These are phyloP conservation scores for Pulicaria dysenterica DNA, from an alignment of 129 eudicot species.

Conservation along the genomic window DNA sequence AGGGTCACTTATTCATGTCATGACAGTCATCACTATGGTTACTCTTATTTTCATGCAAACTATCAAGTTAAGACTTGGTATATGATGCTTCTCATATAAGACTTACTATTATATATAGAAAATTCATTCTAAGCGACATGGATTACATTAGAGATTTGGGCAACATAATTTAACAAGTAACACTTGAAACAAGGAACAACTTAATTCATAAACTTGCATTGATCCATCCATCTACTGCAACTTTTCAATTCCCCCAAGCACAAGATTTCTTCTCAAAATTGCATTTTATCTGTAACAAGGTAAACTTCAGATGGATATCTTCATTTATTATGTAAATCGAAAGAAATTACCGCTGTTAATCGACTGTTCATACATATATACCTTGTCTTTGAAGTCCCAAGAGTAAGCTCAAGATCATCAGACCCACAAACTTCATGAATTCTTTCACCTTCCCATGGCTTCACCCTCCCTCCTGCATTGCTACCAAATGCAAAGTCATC, in stretches of 20 bases:
- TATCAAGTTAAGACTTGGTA: not conserved
- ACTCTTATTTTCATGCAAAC: not conserved
- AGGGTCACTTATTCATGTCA: too few species aligned
- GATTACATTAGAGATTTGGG: constrained; percentile 26
- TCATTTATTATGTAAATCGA: too few species aligned
- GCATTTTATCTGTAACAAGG: constrained; percentile 30
- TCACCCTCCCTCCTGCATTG: constrained; percentile 49
- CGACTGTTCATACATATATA: not conserved
- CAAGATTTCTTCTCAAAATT: constrained; percentile 5
- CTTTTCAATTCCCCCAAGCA: constrained; percentile 5
- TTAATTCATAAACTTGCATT: constrained; percentile 20
- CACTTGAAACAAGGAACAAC: constrained; percentile 8
- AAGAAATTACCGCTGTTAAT: too few species aligned
- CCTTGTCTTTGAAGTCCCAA: constrained; percentile 68
- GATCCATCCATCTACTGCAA: constrained; percentile 24
- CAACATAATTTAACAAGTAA: constrained; percentile 34
- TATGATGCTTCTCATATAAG: not conserved
- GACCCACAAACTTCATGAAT: constrained; percentile 73
- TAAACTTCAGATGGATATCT: not conserved
- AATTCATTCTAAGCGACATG: constrained; percentile 22
- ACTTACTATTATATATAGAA: not conserved
- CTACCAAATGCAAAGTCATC: constrained; percentile 82
- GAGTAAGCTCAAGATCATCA: constrained; percentile 92
- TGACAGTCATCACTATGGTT: too few species aligned
- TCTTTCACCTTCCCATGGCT: constrained; percentile 96